phyloP scores from a whole-genome alignment of 2,329 filamentous ascomycete genomes.

The Esteya vermicola region DNA sequence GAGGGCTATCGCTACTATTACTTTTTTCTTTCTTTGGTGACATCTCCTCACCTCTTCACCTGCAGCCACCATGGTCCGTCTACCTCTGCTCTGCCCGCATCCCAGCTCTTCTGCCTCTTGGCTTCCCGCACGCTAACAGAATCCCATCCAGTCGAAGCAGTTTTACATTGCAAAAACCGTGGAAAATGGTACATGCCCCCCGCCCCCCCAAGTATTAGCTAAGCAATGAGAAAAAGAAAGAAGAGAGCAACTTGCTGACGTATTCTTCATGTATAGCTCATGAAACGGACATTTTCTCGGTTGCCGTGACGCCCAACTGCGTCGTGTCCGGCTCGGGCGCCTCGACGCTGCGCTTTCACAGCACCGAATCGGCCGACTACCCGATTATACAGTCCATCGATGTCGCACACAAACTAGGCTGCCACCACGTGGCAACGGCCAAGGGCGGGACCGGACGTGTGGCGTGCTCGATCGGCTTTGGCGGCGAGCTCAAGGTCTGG shows the following conservation, averaged over 20 bases:
- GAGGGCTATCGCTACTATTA: neutral
- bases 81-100: neutral
- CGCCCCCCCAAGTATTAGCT: constrained; percentile 7
- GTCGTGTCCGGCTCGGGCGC: constrained; percentile 77
- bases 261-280: constrained; percentile 44
- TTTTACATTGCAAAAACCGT: constrained; percentile 88
- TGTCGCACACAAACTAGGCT: constrained; percentile 73
- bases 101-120: too few relatives aligned
- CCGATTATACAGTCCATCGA: constrained; percentile 67
- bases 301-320: constrained; percentile 59
- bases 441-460: constrained; percentile 47
- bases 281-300: constrained; percentile 67
- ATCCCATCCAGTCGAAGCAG: constrained; percentile 72
- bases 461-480: constrained; percentile 78
- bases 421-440: constrained; percentile 70
- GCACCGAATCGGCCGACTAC: constrained; percentile 56
- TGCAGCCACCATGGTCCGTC: constrained; percentile 1
- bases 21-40: too few relatives aligned
- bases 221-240: too few relatives aligned
- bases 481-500: constrained; percentile 81
- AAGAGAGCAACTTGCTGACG: neutral
- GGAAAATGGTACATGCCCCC: constrained; percentile 52
- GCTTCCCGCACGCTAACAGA: too few relatives aligned
- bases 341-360: constrained; percentile 68
- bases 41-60: too few relatives aligned